Evolutionary conservation across 2,329 filamentous ascomycete genomes (phyloP), one percentile per base, ranked within the genome.

Genomic region (Aspergillus sojae): DNA sequence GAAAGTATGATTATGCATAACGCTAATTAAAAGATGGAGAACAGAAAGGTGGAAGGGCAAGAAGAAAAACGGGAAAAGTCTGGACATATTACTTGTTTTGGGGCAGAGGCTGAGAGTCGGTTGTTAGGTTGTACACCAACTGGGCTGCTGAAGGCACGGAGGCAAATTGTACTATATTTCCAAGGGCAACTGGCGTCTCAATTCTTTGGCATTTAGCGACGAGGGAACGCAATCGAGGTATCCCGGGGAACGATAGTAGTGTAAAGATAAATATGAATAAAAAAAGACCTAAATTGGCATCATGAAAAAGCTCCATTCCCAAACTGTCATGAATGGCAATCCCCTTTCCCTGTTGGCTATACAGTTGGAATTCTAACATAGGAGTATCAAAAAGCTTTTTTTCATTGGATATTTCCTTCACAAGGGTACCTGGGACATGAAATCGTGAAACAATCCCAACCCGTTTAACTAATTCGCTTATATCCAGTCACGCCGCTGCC

Each of bases 361-460:
- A 76, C 68, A 64, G 61, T 56, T 55, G 52, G 36, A 50, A 65
- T 57, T 61, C 41, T 60, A 70, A 64, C 64, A 64, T 71, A 73
- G 68, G 71, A 74, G 67, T 69, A 74, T 74, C 67, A 72, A 75
- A 72, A 75, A 72, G 67, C 69, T 75, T 74, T 74, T 76, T 77
- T 75, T 72, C 70, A 74, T 72, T 75, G 73, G 74, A 77, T 77
- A 77, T 76, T 74, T 76, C 72, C 71, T 74, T 74, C 71, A 72
- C 69, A 76, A 77, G 74, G 77, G 77, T 74, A 76, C 73, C 71
- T 75, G 76, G 72, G 77, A 78, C 74, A 77, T 75, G 69, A 76
- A 75, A 72, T 77, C 75, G 74, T 76, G 72, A 77, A 71, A 75
- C 71, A 75, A 77, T 77, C 74, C 75, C 75, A 74, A 74, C 66